These are phyloP conservation scores for Pilobolus umbonatus DNA, from an alignment of 192 early-diverging fungal genomes.

Conservation along the genomic window DNA sequence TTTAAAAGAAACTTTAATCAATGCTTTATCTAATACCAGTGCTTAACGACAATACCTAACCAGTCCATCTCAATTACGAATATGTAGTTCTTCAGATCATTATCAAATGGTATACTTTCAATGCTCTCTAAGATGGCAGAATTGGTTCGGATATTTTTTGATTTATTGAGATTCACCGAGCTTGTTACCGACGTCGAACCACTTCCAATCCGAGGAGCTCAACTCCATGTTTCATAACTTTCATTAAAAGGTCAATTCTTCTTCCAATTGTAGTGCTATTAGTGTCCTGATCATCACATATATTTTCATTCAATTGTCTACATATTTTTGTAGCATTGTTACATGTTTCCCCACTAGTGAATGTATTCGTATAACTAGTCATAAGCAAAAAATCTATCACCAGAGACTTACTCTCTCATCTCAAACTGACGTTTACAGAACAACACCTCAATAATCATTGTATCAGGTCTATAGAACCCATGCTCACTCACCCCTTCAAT, in stretches of 20 bases:
- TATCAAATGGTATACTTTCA: background rate
- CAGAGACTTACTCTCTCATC: background rate
- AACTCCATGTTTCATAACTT: background rate
- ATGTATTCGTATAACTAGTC: background rate
- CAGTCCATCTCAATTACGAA: background rate
- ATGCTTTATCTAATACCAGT: background rate
- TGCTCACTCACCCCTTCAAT: no score
- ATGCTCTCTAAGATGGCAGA: background rate
- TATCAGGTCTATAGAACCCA: no score
- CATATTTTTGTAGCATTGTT: background rate
- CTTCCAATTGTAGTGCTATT: conserved; percentile 1
- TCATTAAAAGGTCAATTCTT: background rate
- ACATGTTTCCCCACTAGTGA: background rate
- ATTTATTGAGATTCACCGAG: conserved; percentile 1
- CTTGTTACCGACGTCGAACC: conserved; percentile 1
- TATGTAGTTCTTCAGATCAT: background rate
- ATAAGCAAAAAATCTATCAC: background rate
- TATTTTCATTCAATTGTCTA: background rate
- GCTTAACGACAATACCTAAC: conserved; percentile 7
- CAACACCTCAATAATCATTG: conserved; percentile 2
- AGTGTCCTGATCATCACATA: background rate
- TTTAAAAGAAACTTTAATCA: conserved; percentile 6
- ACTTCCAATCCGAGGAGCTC: conserved; percentile 6
- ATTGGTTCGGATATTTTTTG: conserved; percentile 5
- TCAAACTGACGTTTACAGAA: background rate